Evolutionary conservation across 768 basidiomycete genomes (phyloP), one percentile per base, ranked within the genome.

Genomic region (Pleurotus salmoneostramineus): DNA sequence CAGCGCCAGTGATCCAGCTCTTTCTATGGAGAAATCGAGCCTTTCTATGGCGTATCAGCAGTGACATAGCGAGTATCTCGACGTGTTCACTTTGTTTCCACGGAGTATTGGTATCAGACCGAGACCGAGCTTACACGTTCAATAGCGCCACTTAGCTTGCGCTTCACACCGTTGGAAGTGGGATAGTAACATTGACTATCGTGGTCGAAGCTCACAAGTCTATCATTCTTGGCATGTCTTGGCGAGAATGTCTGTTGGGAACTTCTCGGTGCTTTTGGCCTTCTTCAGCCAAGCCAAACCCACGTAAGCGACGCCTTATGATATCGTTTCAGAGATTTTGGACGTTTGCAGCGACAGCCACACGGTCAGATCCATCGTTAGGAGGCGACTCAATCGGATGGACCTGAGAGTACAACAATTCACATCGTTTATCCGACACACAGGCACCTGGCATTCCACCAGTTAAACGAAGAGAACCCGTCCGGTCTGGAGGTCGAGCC

Each of bases 161-260:
- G 6, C 11, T 17, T 6, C 17, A n/a, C 12, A 45, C 15, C 17
- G 21, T 45, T 45, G 44, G 4, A 45, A 14, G 50, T 51, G 36
- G 50, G 36, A 37, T 51, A 35, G 27, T 15, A 14, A 21, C 35
- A 42, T 10, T 42, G 21, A 12, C 43, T 7, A 40, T 40, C 37
- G 37, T n/a, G 37, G 36, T 36, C 36, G 21, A 31, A 27, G 14
- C 52, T 55, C 52, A 55, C 52, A 40, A 55, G 52, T 55, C 52
- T 31, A 55, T 55, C 52, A 55, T 27, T 43, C 52, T 55, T 55
- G 52, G 52, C 40, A 14, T 42, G 12, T 36, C 52, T 55, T 55
- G 52, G 52, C 52, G 32, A 32, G 52, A 55, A 55, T 17, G 32
- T 34, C 45, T 17, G 21, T 47, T 47, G 45, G 45, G 17, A 52